Evolutionary conservation across 768 basidiomycete species (phyloP).

Genomic region (Grammothele lineata): DNA sequence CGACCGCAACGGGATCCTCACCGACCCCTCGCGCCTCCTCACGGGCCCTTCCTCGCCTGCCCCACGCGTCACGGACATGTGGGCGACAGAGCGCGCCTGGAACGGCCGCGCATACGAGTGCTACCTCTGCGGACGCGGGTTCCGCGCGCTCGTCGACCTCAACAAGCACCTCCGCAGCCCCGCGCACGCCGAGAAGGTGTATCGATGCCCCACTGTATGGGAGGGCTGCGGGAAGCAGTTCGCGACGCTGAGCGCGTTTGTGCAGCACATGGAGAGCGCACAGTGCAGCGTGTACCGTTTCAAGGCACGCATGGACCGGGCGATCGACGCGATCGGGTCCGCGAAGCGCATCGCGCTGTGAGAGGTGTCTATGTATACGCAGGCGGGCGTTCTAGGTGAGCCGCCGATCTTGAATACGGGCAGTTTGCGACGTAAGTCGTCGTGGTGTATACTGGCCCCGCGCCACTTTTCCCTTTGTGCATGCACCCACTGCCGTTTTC

Average conservation of each 20-base stretch:
- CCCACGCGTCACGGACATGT: conserved; percentile 26
- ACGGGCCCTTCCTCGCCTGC: conserved; percentile 23
- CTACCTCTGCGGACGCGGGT: conserved; percentile 49
- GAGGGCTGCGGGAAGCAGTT: conserved; percentile 40
- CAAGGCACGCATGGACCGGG: conserved; percentile 31
- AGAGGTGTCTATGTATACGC: too few species aligned
- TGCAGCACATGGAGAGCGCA: conserved; percentile 64
- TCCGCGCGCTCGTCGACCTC: conserved; percentile 37
- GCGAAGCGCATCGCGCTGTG: too few species aligned
- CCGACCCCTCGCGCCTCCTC: conserved; percentile 49
- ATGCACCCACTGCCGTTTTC: too few species aligned
- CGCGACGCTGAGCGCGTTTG: conserved; percentile 51
- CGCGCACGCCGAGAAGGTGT: conserved; percentile 46
- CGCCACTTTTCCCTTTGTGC: too few species aligned
- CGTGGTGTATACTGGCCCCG: too few species aligned
- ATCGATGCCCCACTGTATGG: conserved; percentile 43
- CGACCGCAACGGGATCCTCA: conserved; percentile 48
- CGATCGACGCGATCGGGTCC: conserved; percentile 24
- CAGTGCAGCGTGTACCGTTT: conserved; percentile 52
- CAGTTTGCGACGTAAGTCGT: too few species aligned
- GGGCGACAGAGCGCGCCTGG: conserved; percentile 37
- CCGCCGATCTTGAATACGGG: too few species aligned
- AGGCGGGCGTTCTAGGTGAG: too few species aligned
- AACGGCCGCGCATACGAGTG: conserved; percentile 52
- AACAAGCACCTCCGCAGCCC: conserved; percentile 67